Conservation (phyloP, 306 rosid species). For the Prunus salicina region DNA sequence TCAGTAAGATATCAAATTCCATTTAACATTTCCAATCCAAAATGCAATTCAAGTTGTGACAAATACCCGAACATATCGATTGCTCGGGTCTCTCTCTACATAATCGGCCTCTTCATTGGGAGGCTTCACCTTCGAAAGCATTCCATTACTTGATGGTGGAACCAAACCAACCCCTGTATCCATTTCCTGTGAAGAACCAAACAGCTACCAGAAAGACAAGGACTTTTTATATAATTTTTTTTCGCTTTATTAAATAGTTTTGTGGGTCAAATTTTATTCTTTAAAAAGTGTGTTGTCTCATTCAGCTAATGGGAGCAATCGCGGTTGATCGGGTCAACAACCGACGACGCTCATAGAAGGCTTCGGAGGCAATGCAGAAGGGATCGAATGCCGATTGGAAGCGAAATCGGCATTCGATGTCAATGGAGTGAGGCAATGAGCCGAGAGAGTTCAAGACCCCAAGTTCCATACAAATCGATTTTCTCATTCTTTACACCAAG, state of each 20-base stretch:
- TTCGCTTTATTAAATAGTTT: background rate
- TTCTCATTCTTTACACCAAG: conserved; percentile 36
- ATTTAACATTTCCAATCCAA: background rate
- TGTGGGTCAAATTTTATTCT: background rate
- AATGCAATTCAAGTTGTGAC: background rate
- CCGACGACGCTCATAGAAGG: conserved; percentile 36
- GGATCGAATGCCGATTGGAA: conserved; percentile 64
- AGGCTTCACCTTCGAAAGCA: conserved; percentile 34
- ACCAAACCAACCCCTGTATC: conserved; percentile 33
- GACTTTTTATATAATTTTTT: background rate
- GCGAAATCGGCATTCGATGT: conserved; percentile 67
- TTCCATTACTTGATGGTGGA: conserved; percentile 25
- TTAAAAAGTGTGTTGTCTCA: background rate
- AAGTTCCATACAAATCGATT: conserved; percentile 42
- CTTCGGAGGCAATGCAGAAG: conserved; percentile 43
- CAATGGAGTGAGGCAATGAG: conserved; percentile 47
- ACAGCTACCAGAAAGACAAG: conserved; percentile 25
- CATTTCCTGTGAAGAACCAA: conserved; percentile 43
- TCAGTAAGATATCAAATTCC: background rate
- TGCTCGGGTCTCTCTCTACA: conserved; percentile 81
- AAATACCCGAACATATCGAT: conserved; percentile 76
- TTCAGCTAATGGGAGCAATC: conserved; percentile 24
- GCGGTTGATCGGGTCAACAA: conserved; percentile 25
- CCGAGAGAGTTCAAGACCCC: conserved; percentile 41
- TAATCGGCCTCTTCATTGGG: conserved; percentile 40